Percentiles rank a stretch among this genome's conserved stretches.
phyloP scores from a whole-genome alignment of 192 early-diverging fungal species.

The Coemansia aciculifera region DNA sequence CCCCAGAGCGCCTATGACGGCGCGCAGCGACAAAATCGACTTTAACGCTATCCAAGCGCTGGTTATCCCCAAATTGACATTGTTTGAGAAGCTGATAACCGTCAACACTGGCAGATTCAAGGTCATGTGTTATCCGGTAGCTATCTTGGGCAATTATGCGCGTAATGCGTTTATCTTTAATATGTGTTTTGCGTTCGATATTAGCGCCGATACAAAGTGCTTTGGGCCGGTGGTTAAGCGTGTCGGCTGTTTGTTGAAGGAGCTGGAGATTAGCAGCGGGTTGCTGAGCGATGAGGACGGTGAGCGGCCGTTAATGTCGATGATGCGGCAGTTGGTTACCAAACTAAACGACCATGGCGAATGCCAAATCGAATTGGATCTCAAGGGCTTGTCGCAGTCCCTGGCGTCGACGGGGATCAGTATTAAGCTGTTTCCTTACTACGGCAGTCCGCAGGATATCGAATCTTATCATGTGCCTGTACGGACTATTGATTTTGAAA shows the following conservation, averaged over 20 bases:
- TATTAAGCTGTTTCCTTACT: slow-evolving; percentile 52
- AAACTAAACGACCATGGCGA: slow-evolving; percentile 51
- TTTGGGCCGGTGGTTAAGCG: slow-evolving; percentile 90
- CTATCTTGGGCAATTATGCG: slow-evolving; percentile 56
- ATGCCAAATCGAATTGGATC: slow-evolving; percentile 50
- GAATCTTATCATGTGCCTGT: slow-evolving; percentile 43
- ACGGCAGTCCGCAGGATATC: slow-evolving; percentile 30
- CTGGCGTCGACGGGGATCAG: slow-evolving; percentile 39
- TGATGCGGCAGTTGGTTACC: slow-evolving; percentile 51
- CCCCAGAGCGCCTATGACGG: not conserved
- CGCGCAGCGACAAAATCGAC: slow-evolving; percentile 38
- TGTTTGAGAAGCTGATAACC: slow-evolving; percentile 53
- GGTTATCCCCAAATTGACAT: slow-evolving; percentile 47
- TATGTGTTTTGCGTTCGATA: slow-evolving; percentile 92
- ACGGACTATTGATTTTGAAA: slow-evolving; percentile 38
- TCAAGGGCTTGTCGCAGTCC: slow-evolving; percentile 41
- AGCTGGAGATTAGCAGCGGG: slow-evolving; percentile 67
- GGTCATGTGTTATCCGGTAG: slow-evolving; percentile 54
- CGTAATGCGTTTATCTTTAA: slow-evolving; percentile 91
- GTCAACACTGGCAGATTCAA: slow-evolving; percentile 41
- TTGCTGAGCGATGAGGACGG: slow-evolving; percentile 43
- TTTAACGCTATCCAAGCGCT: slow-evolving; percentile 53
- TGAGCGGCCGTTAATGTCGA: slow-evolving; percentile 20
- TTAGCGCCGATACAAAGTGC: slow-evolving; percentile 70
- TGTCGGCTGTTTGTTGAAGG: slow-evolving; percentile 76